Evolutionary conservation across 805 yeast genomes (phyloP).

Genomic region (Spathaspora sp.): DNA sequence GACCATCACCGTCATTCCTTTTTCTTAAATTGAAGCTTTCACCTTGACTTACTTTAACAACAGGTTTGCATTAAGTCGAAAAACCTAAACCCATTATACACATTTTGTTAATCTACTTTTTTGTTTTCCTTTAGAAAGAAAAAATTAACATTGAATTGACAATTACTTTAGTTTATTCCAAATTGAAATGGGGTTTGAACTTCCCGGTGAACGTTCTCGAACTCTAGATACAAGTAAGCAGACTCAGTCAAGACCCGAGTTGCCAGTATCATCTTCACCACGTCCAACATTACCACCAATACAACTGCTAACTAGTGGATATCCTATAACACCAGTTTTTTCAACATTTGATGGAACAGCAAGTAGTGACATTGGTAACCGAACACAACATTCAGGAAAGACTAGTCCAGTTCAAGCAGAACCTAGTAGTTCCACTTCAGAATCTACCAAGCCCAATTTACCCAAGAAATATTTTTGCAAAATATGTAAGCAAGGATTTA

Average conservation of each 20-base stretch:
- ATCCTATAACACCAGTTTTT: neutral
- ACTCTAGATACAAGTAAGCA: neutral
- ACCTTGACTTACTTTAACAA: neutral
- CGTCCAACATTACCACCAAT: constrained; percentile 4
- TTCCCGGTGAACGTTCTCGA: neutral
- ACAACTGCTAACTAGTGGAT: neutral
- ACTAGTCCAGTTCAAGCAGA: neutral
- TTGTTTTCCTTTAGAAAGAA: no score
- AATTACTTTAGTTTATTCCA: neutral
- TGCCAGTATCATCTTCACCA: neutral
- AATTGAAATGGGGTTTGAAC: neutral
- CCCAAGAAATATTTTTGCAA: constrained; percentile 47
- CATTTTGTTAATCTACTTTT: neutral
- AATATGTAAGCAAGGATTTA: constrained; percentile 60
- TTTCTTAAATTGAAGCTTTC: neutral
- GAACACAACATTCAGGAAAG: neutral
- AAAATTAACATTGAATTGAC: neutral
- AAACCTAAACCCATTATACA: neutral
- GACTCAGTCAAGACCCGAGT: neutral
- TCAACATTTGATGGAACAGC: neutral
- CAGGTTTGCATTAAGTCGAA: neutral
- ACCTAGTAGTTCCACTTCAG: neutral
- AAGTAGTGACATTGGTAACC: neutral
- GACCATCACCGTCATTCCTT: neutral
- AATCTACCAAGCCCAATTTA: constrained; percentile 4